A percentile compares a stretch with the other conserved stretches of the same genome.
Evolutionary conservation across 2,329 filamentous ascomycete species (phyloP).

Genomic region (Monosporascus cannonballus): DNA sequence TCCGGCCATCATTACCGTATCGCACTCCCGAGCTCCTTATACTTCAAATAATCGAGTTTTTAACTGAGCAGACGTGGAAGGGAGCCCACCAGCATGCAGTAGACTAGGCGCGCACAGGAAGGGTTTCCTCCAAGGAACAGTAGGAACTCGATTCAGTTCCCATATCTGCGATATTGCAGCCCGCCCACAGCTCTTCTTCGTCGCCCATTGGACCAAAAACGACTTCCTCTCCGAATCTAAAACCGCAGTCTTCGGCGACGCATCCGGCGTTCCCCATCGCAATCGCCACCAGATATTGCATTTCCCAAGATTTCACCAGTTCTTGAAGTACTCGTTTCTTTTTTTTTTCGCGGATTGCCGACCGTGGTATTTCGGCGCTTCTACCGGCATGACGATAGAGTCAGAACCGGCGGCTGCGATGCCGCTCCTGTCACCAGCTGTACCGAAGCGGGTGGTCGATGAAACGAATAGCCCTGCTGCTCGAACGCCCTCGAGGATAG

Average conservation of each 20-base stretch:
- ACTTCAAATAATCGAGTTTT: neutral
- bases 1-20: neutral
- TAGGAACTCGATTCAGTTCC: neutral
- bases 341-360: conserved; percentile 6
- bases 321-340: neutral
- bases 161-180: neutral
- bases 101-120: neutral
- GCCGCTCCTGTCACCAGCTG: conserved; percentile 13
- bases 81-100: neutral
- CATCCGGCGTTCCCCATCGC: neutral
- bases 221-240: neutral
- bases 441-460: conserved; percentile 24
- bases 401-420: conserved; percentile 19
- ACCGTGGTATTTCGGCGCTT: conserved; percentile 8
- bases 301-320: neutral
- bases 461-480: conserved; percentile 29
- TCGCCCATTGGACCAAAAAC: neutral
- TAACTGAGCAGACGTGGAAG: neutral
- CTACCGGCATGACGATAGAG: conserved; percentile 28
- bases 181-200: neutral
- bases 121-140: neutral
- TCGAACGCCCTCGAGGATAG: conserved; percentile 30
- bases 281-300: neutral
- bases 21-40: neutral
- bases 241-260: neutral